phyloP scores from a whole-genome alignment of 495 filamentous ascomycete species.

The Cudoniella acicularis region DNA sequence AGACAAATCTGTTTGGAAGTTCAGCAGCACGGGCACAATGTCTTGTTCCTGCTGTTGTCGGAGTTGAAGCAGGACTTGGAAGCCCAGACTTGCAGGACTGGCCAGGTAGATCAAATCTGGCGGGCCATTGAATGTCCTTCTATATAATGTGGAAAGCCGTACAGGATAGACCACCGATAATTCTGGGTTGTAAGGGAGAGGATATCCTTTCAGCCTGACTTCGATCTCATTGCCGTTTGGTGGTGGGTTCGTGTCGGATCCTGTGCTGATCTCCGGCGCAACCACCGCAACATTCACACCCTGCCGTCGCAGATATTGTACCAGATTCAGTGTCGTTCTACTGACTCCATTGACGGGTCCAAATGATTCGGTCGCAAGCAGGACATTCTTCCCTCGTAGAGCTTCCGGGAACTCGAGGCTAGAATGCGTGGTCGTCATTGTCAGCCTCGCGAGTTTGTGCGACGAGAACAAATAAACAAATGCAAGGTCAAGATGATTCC shows the following conservation, averaged over 20 bases:
- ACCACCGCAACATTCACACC: slow-evolving; percentile 55
- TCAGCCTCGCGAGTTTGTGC: neutral
- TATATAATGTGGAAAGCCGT: slow-evolving; percentile 49
- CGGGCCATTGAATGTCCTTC: slow-evolving; percentile 40
- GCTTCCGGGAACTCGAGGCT: slow-evolving; percentile 39
- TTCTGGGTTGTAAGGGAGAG: slow-evolving; percentile 62
- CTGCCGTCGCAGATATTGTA: slow-evolving; percentile 54
- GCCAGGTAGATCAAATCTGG: slow-evolving; percentile 61
- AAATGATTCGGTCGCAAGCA: slow-evolving; percentile 61
- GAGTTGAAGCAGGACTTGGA: slow-evolving; percentile 58
- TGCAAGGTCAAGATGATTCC: too few species aligned
- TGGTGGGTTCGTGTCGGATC: slow-evolving; percentile 4
- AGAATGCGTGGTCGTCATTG: neutral
- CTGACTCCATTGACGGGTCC: slow-evolving; percentile 65
- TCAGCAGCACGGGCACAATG: slow-evolving; percentile 52
- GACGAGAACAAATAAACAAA: neutral
- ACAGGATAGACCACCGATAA: slow-evolving; percentile 61
- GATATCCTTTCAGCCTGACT: slow-evolving; percentile 53
- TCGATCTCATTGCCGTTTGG: slow-evolving; percentile 33
- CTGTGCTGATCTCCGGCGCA: slow-evolving; percentile 41
- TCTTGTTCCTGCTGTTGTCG: slow-evolving; percentile 41
- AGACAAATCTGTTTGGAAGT: slow-evolving; percentile 63
- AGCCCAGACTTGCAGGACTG: slow-evolving; percentile 60
- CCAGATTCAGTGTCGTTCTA: slow-evolving; percentile 56
- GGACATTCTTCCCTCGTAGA: slow-evolving; percentile 49